Percentiles rank a stretch among this genome's conserved stretches.
Evolutionary conservation across 768 basidiomycete genomes (phyloP).

Genomic region (Kwoniella pini): DNA sequence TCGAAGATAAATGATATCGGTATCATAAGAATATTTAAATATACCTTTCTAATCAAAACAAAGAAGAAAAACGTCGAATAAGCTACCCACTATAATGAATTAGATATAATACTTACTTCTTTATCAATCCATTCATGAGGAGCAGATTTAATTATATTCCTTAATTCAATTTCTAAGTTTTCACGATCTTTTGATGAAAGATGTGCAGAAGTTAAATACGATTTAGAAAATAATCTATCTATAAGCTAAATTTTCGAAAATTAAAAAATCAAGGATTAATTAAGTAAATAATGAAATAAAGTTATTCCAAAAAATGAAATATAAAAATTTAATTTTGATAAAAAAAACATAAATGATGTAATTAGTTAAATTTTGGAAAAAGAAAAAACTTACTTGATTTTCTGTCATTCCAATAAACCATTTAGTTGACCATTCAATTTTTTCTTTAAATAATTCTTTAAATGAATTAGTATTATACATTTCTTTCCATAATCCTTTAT

Average conservation of each 20-base stretch:
- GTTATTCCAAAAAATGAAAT: background rate
- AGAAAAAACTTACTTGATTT: conserved; percentile 56
- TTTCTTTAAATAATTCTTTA: conserved; percentile 62
- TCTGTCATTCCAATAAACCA: conserved; percentile 62
- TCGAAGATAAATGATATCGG: conserved; percentile 44
- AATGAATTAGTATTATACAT: conserved; percentile 69
- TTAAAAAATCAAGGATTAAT: too few relatives aligned
- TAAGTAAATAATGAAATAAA: too few relatives aligned
- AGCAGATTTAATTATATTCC: conserved; percentile 60
- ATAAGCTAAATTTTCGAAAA: conserved; percentile 49
- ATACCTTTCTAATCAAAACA: conserved; percentile 65
- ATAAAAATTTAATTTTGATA: too few relatives aligned
- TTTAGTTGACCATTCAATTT: conserved; percentile 59
- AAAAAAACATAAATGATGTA: too few relatives aligned
- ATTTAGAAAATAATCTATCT: conserved; percentile 76
- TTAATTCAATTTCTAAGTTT: conserved; percentile 61
- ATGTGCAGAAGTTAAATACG: conserved; percentile 71
- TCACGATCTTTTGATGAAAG: conserved; percentile 60
- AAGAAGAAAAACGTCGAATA: too few relatives aligned
- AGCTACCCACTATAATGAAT: too few relatives aligned
- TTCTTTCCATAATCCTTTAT: conserved; percentile 71
- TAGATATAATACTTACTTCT: conserved; percentile 46
- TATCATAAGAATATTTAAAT: conserved; percentile 80
- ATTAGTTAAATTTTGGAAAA: too few relatives aligned
- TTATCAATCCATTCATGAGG: conserved; percentile 78